Evolutionary conservation across 768 basidiomycete genomes (phyloP), one percentile per base, ranked within the genome.

Genomic region (Tulasnella sp.): DNA sequence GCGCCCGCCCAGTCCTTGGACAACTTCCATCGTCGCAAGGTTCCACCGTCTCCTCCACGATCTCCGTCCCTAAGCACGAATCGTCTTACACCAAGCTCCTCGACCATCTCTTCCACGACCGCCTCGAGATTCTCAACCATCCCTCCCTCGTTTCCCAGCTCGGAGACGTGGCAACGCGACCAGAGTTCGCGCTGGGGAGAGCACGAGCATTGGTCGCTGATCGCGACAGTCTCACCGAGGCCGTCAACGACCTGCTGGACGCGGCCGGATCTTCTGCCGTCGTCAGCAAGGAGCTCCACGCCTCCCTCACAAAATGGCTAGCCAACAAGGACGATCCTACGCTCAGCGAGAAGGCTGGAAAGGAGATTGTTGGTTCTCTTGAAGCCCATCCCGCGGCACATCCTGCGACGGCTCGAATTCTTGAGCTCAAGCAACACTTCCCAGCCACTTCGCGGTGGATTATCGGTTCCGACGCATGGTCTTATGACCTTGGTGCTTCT

Each of bases 391-490:
- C 82, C 72, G 80, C 85, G 24, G 73, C 86, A 74, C 81, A 85
- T 11, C 87, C 89, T 80, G 85, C 89, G 6, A 90, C 90, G 6
- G 86, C 90, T 58, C 89, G 88, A 41, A 89, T 95, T 72, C 89
- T 95, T 50, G 84, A 84, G 22, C 87, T 93, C 16, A 89, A 89
- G 58, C 86, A 90, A 28, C 90, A 92, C 83, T 91, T 98, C 83
- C 87, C 90, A 60, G 87, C 91, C 11, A 88, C 88, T 50, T 96
- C 95, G 9, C 89, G 94, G 80, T 99, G 98, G 98, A 99, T 99
- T 86, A 93, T 99, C 83, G 96, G 97, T 28, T 98, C 97, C 28
- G 98, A 99, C 85, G 94, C 95, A 0, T 99, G 98, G 98, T 94
- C 97, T 0, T 96, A 98, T 85, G 98, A 99, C 86, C 91, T 99